Conservation (phyloP, 352 stramenopile genomes). For the Phytophthora pisi region DNA sequence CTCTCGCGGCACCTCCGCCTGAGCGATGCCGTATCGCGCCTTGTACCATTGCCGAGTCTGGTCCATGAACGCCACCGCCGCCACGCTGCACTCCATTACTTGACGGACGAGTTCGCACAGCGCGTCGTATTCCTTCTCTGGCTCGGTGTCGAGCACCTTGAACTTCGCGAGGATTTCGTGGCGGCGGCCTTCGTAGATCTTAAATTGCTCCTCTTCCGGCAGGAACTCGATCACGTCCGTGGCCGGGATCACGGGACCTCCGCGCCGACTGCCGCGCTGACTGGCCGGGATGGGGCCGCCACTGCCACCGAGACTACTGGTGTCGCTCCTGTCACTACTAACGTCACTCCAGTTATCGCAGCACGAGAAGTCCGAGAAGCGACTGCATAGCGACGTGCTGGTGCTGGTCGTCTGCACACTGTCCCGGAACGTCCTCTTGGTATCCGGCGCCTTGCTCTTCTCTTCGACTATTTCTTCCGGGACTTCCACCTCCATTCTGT, state of each 20-base stretch:
- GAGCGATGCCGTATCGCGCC: conserved; percentile 69
- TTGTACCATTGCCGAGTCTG: conserved; percentile 74
- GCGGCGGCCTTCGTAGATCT: conserved; percentile 55
- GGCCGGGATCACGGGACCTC: conserved; percentile 7
- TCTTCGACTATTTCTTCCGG: conserved; percentile 21
- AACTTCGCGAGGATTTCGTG: conserved; percentile 51
- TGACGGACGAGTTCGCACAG: conserved; percentile 73
- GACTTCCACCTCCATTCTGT: conserved; percentile 10
- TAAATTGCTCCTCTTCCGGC: conserved; percentile 43
- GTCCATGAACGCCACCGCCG: conserved; percentile 73
- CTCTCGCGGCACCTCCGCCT: conserved; percentile 61
- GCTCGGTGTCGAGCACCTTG: conserved; percentile 47
- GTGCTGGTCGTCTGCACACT: conserved; percentile 44
- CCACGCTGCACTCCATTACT: conserved; percentile 63
- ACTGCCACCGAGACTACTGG: conserved; percentile 35
- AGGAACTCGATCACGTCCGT: conserved; percentile 55
- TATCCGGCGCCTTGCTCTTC: conserved; percentile 5
- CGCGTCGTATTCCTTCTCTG: conserved; percentile 71
- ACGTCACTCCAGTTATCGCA: conserved; percentile 44
- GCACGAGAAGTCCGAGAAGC: conserved; percentile 48
- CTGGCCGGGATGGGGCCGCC: conserved; percentile 16
- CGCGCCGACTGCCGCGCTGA: conserved; percentile 23
- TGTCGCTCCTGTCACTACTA: conserved; percentile 41
- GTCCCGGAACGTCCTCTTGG: conserved; percentile 35
- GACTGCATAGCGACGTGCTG: conserved; percentile 43